Evolutionary conservation across 768 basidiomycete species (phyloP), one percentile per base, ranked within the genome.

Genomic region (Lactifluus hygrophoroides): DNA sequence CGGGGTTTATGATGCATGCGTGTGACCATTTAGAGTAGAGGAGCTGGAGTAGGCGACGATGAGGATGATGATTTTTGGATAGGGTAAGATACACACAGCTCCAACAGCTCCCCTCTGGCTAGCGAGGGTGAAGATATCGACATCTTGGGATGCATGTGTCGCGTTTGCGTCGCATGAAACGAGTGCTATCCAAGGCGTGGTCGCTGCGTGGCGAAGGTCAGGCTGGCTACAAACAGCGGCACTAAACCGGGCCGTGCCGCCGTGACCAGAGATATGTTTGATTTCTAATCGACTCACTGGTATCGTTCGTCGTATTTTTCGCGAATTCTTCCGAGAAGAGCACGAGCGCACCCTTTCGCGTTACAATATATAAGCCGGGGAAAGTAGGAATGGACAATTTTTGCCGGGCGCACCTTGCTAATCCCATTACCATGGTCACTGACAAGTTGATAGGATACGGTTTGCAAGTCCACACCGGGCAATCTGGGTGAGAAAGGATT

Each of bases 111-210:
- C 94, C 61, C 81, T 76, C 61, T 86, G 82, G 42, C 79, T 75
- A 21, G 90, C 91, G 42, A 90, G 76, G 0, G 89, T 90, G 70
- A 96, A 92, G 52, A 94, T 80, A 68, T 96, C 93, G 48, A 75
- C 69, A 3, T 80, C 75, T 51, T 74, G 68, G 1, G 83, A 82
- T 3, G 80, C 74, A 58, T 79, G 73, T 16, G 89, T 89, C 17
- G 84, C 77, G 69, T 94, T 93, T 56, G 68, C 67, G 67, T 94
- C 92, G 70, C 93, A 95, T 3, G 83, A 80, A 49, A 96, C 80
- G 62, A 94, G 77, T 13, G 94, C 94, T 65, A 96, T 88, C 92
- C 93, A 96, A 3, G 94, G 91, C 0, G 92, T 90, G 5, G 73
- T 76, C 3, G 88, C 86, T 80, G 64, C 27, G 51, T 8, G 10